Base-by-base conservation (phyloP, 441 rosid species). In the Breynia disticha region DNA sequence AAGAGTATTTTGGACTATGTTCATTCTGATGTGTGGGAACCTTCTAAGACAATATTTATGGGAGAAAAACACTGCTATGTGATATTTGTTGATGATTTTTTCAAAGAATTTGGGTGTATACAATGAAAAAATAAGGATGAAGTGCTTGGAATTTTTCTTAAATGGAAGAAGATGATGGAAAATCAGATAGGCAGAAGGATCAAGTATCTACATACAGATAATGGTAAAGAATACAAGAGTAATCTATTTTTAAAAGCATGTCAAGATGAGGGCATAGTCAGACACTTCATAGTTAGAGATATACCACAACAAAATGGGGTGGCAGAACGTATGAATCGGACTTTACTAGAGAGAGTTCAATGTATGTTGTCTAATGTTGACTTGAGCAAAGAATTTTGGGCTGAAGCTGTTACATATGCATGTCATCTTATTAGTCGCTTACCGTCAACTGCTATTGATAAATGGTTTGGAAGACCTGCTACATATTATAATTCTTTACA, bases 251-350 rank as follows among this genome's bases (percentile, higher is more conserved):
- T n/a, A n/a, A n/a, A n/a, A n/a, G n/a, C n/a, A n/a, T n/a, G n/a
- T n/a, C n/a, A n/a, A n/a, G n/a, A n/a, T n/a, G n/a, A n/a, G n/a
- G n/a, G n/a, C n/a, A n/a, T n/a, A n/a, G n/a, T n/a, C n/a, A n/a
- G n/a, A n/a, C n/a, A n/a, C n/a, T n/a, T n/a, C n/a, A n/a, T n/a
- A n/a, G n/a, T 45, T 15, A 7, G 7, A 9, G 19, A 15, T 10
- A 55, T 42, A 44, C 16, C 20, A 44, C 50, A 55, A 21, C 42
- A 55, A 17, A 55, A 55, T 21, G 3, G 50, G 19, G 42, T 55
- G 12, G 20, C 21, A 20, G 16, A 43, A 43, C 16, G 24, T 19
- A 55, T 55, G n/a, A 55, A 55, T 5, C 13, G 1, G 8, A 55
- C 38, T 10, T 17, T 55, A 5, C 1, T 55, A 22, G 41, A 19